Conservation (phyloP, 371 early-diverging fungal species). For the Circinella minor region DNA sequence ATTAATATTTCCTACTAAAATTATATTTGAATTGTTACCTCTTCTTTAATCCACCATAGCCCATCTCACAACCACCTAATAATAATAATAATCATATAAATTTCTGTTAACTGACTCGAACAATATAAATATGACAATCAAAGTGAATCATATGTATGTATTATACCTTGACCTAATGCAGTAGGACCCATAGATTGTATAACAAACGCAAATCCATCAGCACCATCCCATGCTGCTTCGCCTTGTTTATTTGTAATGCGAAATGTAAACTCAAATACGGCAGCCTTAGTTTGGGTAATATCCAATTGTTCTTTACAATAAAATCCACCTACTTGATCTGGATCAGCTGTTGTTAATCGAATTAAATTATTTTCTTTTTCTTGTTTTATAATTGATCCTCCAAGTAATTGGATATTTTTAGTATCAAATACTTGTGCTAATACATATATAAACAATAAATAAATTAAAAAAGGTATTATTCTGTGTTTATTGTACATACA, state of each 20-base stretch:
- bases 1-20: too few species aligned
- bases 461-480: neutral
- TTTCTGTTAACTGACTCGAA: too few species aligned
- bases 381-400: neutral
- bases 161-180: slow-evolving; percentile 40
- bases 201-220: slow-evolving; percentile 54
- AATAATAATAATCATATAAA: too few species aligned
- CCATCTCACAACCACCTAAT: slow-evolving; percentile 48
- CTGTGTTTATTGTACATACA: neutral
- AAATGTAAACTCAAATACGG: slow-evolving; percentile 42
- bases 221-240: slow-evolving; percentile 30
- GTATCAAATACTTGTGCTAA: neutral
- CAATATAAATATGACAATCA: neutral
- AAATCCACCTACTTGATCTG: slow-evolving; percentile 35
- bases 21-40: slow-evolving; percentile 25
- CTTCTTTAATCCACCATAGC: slow-evolving; percentile 47
- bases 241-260: slow-evolving; percentile 34
- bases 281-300: slow-evolving; percentile 22
- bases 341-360: slow-evolving; percentile 27
- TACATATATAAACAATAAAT: neutral
- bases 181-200: slow-evolving; percentile 29
- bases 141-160: neutral
- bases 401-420: neutral
- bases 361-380: neutral
- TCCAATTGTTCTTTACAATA: slow-evolving; percentile 21